Conservation (phyloP, 768 basidiomycete species). For the Serendipita sp. region DNA sequence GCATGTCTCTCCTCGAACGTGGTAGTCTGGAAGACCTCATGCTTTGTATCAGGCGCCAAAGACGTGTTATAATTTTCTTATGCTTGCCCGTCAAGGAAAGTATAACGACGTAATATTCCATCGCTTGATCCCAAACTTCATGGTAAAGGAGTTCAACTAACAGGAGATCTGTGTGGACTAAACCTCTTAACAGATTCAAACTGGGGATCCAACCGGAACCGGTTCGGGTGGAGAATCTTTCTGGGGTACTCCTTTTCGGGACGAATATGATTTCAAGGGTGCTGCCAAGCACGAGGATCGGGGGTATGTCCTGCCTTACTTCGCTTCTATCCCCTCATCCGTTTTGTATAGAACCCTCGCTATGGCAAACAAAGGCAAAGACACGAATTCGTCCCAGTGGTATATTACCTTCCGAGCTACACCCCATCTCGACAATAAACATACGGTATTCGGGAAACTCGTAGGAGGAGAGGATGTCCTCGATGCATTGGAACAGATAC, state of each 20-base stretch:
- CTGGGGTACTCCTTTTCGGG: constrained; percentile 94
- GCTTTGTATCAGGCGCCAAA: constrained; percentile 59
- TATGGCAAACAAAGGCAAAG: constrained; percentile 92
- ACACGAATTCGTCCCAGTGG: constrained; percentile 53
- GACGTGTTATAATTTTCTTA: constrained; percentile 96
- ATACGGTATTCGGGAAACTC: constrained; percentile 92
- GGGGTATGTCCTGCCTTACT: constrained; percentile 24
- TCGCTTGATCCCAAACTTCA: constrained; percentile 84
- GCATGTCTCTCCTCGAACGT: constrained; percentile 22
- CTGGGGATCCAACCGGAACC: constrained; percentile 93
- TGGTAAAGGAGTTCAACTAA: constrained; percentile 39
- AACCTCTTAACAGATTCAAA: constrained; percentile 54
- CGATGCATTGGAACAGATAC: constrained; percentile 64
- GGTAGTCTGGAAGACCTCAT: constrained; percentile 2
- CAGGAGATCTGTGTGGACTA: constrained; percentile 7
- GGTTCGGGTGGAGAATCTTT: constrained; percentile 83
- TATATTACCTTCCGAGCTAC: constrained; percentile 78
- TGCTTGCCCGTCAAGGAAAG: constrained; percentile 79
- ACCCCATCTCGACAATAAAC: constrained; percentile 79
- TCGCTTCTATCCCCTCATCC: not conserved
- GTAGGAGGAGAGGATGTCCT: constrained; percentile 92
- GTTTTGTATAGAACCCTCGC: constrained; percentile 32
- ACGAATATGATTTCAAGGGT: constrained; percentile 78
- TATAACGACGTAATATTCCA: constrained; percentile 87
- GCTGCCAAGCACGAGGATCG: constrained; percentile 77